Base-by-base conservation (phyloP, 306 rosid species). In the Sicyos baderoa region DNA sequence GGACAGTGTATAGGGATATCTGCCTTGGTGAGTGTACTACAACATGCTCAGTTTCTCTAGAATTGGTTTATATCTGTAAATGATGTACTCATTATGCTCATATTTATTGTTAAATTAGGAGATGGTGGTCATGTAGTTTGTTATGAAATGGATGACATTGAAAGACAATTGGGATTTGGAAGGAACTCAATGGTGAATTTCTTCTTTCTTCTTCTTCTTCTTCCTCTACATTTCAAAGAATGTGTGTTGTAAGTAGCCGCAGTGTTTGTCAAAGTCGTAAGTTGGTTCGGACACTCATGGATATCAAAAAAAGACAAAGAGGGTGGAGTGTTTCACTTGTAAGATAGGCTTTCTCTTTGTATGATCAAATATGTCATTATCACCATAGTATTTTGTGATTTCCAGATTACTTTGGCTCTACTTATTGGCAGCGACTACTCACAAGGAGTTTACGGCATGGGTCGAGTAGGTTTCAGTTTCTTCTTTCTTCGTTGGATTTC, bases 361-460 rank as follows among this genome's bases (percentile, higher is more conserved):
- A 8, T 45, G 70, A 45, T 13, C 21, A 19, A 56, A 65, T 66
- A 47, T 47, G 21, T 14, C 12, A 22, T 8, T 42, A 12, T 21
- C 7, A 14, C 6, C 54, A 6, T 19, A 22, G 45, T 14, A 45
- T 65, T 45, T 21, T 73, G 68, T 77, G 73, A 74, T 80, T 66
- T 77, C 73, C 87, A 90, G 96, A 86, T 87, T 79, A 75, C 89
- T 60, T 88, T 90, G 49, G 89, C 89, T 61, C 76, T 90, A 72
- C 82, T 87, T 84, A 88, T 90, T 72, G 96, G 96, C 68, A 68
- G 96, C 74, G 96, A 90, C 70, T 90, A 90, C 77, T 78, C 74
- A 64, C 82, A 61, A 71, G 95, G 96, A 71, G 88, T 90, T 76
- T 77, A 79, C 58, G 95, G 95, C 73, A 40, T 90, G 71, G 91